phyloP scores from a whole-genome alignment of 805 yeast species.

The Candida tibetensis region DNA sequence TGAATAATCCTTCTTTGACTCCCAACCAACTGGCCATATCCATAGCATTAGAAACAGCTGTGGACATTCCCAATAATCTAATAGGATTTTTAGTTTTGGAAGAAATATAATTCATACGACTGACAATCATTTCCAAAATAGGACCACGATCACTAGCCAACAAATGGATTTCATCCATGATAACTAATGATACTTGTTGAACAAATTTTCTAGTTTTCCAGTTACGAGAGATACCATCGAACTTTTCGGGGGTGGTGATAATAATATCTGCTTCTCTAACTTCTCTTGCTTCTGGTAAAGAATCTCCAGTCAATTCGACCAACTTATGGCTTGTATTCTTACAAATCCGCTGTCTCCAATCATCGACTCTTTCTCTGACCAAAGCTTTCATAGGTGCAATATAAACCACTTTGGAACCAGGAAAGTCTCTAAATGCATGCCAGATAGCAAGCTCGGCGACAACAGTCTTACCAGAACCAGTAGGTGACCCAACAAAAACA shows the following conservation, averaged over 20 bases:
- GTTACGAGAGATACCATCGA: constrained; percentile 82
- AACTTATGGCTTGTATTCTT: constrained; percentile 47
- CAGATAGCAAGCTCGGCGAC: constrained; percentile 97
- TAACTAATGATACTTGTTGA: constrained; percentile 68
- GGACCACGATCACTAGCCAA: constrained; percentile 87
- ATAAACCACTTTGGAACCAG: constrained; percentile 76
- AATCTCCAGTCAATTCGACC: constrained; percentile 82
- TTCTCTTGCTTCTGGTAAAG: constrained; percentile 66
- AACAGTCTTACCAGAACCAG: constrained; percentile 94
- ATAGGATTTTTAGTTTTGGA: constrained; percentile 59
- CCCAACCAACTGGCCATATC: constrained; percentile 87
- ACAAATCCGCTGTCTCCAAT: constrained; percentile 62
- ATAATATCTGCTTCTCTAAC: constrained; percentile 70
- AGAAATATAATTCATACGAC: constrained; percentile 74
- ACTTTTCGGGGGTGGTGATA: constrained; percentile 82
- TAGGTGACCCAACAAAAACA: constrained; percentile 94
- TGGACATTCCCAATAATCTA: constrained; percentile 72
- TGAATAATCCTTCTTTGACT: constrained; percentile 69
- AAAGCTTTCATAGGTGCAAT: constrained; percentile 90
- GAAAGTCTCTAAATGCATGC: constrained; percentile 86
- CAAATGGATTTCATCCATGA: constrained; percentile 84
- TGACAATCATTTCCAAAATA: constrained; percentile 83
- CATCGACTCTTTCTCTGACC: constrained; percentile 79
- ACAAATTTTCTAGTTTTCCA: constrained; percentile 81
- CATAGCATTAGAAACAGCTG: constrained; percentile 82